Percentiles rank a stretch among this genome's conserved stretches.
Conservation (phyloP, 2,329 filamentous ascomycete genomes). For the Arthrobotrys megalospora region DNA sequence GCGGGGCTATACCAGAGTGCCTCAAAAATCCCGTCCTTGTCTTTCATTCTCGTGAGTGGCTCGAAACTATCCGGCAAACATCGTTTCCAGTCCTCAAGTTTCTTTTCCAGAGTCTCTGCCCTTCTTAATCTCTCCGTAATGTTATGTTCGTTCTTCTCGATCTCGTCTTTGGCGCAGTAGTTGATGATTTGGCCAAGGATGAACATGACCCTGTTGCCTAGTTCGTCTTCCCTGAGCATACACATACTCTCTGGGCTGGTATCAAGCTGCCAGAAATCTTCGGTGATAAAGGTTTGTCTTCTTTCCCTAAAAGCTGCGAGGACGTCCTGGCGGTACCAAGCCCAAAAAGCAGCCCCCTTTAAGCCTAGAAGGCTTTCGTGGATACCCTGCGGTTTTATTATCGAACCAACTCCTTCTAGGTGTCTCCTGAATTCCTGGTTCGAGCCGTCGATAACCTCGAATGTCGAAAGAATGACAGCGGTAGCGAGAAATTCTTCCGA, state of each 20-base stretch:
- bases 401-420: slow-evolving; percentile 65
- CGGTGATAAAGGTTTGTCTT: slow-evolving; percentile 63
- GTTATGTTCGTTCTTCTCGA: slow-evolving; percentile 59
- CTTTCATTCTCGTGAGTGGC: slow-evolving; percentile 50
- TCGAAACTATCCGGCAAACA: slow-evolving; percentile 59
- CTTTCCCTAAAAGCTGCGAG: slow-evolving; percentile 65
- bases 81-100: slow-evolving; percentile 56
- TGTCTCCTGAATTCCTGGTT: slow-evolving; percentile 65
- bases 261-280: slow-evolving; percentile 57
- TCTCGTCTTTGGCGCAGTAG: slow-evolving; percentile 59
- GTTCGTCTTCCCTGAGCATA: slow-evolving; percentile 55
- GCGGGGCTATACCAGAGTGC: slow-evolving; percentile 56
- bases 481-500: slow-evolving; percentile 65
- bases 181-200: slow-evolving; percentile 60
- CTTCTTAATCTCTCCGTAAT: slow-evolving; percentile 45
- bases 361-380: slow-evolving; percentile 65
- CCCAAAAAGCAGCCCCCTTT: slow-evolving; percentile 65
- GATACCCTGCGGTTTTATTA: slow-evolving; percentile 65
- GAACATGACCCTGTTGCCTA: slow-evolving; percentile 58
- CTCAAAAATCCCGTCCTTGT: slow-evolving; percentile 58
- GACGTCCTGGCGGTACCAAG: slow-evolving; percentile 66
- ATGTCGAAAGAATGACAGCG: slow-evolving; percentile 64
- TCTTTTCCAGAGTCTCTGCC: slow-evolving; percentile 51
- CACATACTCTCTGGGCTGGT: slow-evolving; percentile 54
- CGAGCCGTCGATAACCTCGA: slow-evolving; percentile 66